Percentiles rank a stretch among this genome's conserved stretches.
Conservation (phyloP, 2,329 filamentous ascomycete species). For the Cladosporium sp. region DNA sequence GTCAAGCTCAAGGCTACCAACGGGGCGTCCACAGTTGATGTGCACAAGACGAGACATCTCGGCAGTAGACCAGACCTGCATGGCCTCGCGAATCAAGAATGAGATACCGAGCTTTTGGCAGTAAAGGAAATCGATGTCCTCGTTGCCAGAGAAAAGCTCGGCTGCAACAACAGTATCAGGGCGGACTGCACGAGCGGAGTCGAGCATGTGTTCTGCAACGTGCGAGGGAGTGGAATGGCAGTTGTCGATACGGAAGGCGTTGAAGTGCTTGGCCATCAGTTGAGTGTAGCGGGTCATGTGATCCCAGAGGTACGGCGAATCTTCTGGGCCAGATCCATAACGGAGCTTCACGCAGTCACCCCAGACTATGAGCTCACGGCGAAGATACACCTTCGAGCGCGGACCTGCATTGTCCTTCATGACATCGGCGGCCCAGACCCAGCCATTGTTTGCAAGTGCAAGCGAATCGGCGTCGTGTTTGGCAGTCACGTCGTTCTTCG, state of each 20-base stretch:
- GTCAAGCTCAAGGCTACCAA: constrained; percentile 95
- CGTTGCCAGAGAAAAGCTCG: constrained; percentile 91
- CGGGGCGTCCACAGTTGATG: constrained; percentile 85
- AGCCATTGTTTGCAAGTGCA: constrained; percentile 90
- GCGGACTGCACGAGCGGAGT: constrained; percentile 83
- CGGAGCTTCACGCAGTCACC: constrained; percentile 96
- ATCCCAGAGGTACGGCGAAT: constrained; percentile 92
- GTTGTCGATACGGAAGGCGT: constrained; percentile 94
- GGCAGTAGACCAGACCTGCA: constrained; percentile 95
- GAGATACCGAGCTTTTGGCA: constrained; percentile 89
- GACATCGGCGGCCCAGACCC: constrained; percentile 97
- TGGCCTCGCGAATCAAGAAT: constrained; percentile 89
- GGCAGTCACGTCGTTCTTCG: constrained; percentile 70
- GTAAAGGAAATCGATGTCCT: constrained; percentile 94
- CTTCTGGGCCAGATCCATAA: constrained; percentile 73
- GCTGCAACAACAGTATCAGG: constrained; percentile 89
- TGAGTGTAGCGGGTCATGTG: constrained; percentile 92
- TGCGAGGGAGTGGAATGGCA: constrained; percentile 94
- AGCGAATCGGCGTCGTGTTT: constrained; percentile 73
- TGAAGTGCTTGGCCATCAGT: constrained; percentile 90
- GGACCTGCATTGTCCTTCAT: constrained; percentile 90
- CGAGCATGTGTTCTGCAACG: constrained; percentile 90
- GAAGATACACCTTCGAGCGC: constrained; percentile 85
- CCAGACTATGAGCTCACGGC: constrained; percentile 95
- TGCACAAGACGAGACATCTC: constrained; percentile 92